Evolutionary conservation across 768 basidiomycete species (phyloP), one percentile per base, ranked within the genome.

Genomic region (Tricholoma sp.): DNA sequence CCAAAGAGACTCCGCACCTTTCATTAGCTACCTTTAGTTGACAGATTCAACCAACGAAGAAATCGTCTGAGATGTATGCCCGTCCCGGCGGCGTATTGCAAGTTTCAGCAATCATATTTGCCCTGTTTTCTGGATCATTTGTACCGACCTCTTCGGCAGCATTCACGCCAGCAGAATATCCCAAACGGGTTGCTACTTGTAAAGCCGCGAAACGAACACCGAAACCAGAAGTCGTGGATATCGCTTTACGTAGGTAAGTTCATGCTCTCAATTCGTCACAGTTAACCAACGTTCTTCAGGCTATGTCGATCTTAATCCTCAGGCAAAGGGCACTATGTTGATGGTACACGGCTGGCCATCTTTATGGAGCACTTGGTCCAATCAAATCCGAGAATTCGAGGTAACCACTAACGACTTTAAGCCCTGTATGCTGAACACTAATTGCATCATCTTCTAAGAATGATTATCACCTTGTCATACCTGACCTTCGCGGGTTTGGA

Each of bases 261-360:
- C 12, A 22, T 41, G 1, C 14, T 19, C 24, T 22, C n/a, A 21
- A 18, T 21, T 21, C 35, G 18, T 47, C 16, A 19, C 16, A n/a
- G 18, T 43, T 50, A 31, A 35, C 43, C 8, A 7, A 21, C 16
- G 29, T 14, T 24, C 12, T 7, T 24, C 59, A 86, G 87, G 79
- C 59, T 90, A 89, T 64, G 78, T 83, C 21, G 79, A 89, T 39
- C 64, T 89, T 57, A 88, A 89, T 59, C 76, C 83, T 9, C 59
- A 57, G 0, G 81, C 81, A 3, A 67, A 77, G 24, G 74, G 69
- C 12, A 80, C 83, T 0, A 69, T 90, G 2, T 50, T 91, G 29
- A 78, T 91, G 77, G 83, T 90, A 0, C 89, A 91, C 62, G 89
- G 89, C 3, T 91, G 89, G 89, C 89, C 89, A 0, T 79, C 83